Percentiles rank a stretch among this genome's conserved stretches.
Conservation (phyloP, 495 filamentous ascomycete species). For the Hyphodiscus hymeniophilus region DNA sequence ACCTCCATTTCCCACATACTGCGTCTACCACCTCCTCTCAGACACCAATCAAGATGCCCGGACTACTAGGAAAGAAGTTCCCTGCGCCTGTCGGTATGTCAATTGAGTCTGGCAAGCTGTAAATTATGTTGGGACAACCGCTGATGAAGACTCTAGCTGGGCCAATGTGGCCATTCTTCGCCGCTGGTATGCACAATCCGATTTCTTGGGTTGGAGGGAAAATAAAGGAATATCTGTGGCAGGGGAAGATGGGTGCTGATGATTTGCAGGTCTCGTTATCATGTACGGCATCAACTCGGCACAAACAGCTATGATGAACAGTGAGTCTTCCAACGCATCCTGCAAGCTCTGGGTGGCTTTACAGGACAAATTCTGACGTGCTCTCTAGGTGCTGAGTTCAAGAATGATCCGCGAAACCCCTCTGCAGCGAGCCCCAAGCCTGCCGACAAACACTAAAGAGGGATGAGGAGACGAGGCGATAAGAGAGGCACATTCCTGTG, state of each 20-base stretch:
- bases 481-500: not conserved
- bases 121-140: not conserved
- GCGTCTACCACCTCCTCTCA: constrained; percentile 8
- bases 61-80: constrained; percentile 91
- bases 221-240: not conserved
- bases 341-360: not conserved
- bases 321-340: constrained; percentile 43
- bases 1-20: constrained; percentile 15
- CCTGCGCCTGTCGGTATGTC: constrained; percentile 75
- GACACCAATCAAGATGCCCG: constrained; percentile 45
- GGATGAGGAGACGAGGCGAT: not conserved
- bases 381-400: constrained; percentile 75
- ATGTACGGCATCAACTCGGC: constrained; percentile 80
- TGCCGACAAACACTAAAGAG: constrained; percentile 21
- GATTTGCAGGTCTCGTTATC: constrained; percentile 60
- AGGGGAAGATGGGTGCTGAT: constrained; percentile 25
- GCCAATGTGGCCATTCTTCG: constrained; percentile 87
- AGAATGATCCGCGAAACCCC: constrained; percentile 93
- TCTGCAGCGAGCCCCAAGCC: constrained; percentile 46
- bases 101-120: constrained; percentile 20
- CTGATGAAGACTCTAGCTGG: constrained; percentile 49
- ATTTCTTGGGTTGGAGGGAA: not conserved
- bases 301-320: constrained; percentile 58
- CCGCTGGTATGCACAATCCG: constrained; percentile 64
- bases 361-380: constrained; percentile 18